A percentile compares a stretch with the other conserved stretches of the same genome.
phyloP scores from a whole-genome alignment of 1,139 yeast genomes.

The Saccharomyces hybrid region DNA sequence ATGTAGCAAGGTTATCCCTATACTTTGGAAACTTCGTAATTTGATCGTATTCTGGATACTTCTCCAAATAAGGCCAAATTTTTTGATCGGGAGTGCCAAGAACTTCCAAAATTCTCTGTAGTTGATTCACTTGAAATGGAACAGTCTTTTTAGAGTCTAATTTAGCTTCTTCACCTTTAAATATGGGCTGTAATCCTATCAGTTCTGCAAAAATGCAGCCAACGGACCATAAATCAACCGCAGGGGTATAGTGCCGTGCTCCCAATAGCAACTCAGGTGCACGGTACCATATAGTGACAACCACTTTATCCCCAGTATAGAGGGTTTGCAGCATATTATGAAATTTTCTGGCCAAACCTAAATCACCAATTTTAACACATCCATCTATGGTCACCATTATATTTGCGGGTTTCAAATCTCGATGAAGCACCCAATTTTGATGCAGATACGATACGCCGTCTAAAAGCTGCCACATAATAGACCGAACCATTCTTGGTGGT shows the following conservation, averaged over 20 bases:
- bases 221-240: conserved; percentile 94
- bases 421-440: conserved; percentile 91
- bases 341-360: conserved; percentile 89
- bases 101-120: conserved; percentile 82
- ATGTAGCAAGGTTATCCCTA: conserved; percentile 62
- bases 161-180: conserved; percentile 96
- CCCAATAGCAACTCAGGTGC: conserved; percentile 92
- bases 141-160: conserved; percentile 88
- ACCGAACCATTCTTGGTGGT: conserved; percentile 69
- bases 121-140: conserved; percentile 89
- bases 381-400: conserved; percentile 92
- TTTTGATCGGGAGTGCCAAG: conserved; percentile 77
- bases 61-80: conserved; percentile 69
- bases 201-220: conserved; percentile 95
- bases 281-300: conserved; percentile 96
- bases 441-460: conserved; percentile 89
- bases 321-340: conserved; percentile 83
- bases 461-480: conserved; percentile 83
- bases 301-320: conserved; percentile 93
- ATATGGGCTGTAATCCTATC: conserved; percentile 80
- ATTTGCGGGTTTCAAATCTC: conserved; percentile 96
- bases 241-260: conserved; percentile 89
- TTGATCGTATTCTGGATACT: conserved; percentile 78
- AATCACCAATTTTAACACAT: conserved; percentile 87
- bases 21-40: conserved; percentile 57